A percentile compares a stretch with the other conserved stretches of the same genome.
Evolutionary conservation across 306 rosid genomes (phyloP).

Genomic region (Trifolium repens): DNA sequence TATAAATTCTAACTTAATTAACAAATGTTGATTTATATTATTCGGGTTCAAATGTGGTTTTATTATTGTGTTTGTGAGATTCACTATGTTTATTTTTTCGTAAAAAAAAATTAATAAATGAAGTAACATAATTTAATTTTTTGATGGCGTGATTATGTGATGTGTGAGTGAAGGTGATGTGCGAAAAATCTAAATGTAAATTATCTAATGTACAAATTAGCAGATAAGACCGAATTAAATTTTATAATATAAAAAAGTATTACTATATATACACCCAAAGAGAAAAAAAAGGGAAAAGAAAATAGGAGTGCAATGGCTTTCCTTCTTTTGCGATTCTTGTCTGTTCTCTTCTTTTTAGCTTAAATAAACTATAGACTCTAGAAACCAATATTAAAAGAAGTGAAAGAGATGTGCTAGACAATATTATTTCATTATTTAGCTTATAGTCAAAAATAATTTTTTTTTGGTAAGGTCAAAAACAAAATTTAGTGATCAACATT

Average conservation of each 20-base stretch:
- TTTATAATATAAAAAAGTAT: not conserved
- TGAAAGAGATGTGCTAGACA: slow-evolving; percentile 1
- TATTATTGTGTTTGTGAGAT: too few relatives aligned
- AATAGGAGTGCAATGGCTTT: not conserved
- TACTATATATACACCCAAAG: not conserved
- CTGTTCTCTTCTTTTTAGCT: slow-evolving; percentile 41
- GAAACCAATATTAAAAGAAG: slow-evolving; percentile 41
- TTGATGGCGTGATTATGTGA: too few relatives aligned
- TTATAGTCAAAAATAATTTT: too few relatives aligned
- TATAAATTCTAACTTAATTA: too few relatives aligned
- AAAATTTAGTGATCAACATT: too few relatives aligned
- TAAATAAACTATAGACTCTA: not conserved
- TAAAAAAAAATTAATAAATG: too few relatives aligned
- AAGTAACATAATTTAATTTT: too few relatives aligned
- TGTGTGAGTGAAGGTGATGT: not conserved
- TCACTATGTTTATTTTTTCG: too few relatives aligned
- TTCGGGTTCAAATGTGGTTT: too few relatives aligned
- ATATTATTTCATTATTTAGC: too few relatives aligned
- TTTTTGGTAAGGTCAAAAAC: too few relatives aligned
- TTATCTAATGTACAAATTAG: not conserved
- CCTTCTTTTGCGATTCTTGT: slow-evolving; percentile 39
- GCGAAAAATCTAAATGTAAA: not conserved
- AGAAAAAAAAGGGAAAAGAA: not conserved
- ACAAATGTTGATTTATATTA: too few relatives aligned
- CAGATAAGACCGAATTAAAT: slow-evolving; percentile 21